These are phyloP conservation scores for Eremothecium cymbalariae DNA, from an alignment of 1,139 yeast genomes.

Conservation along the genomic window DNA sequence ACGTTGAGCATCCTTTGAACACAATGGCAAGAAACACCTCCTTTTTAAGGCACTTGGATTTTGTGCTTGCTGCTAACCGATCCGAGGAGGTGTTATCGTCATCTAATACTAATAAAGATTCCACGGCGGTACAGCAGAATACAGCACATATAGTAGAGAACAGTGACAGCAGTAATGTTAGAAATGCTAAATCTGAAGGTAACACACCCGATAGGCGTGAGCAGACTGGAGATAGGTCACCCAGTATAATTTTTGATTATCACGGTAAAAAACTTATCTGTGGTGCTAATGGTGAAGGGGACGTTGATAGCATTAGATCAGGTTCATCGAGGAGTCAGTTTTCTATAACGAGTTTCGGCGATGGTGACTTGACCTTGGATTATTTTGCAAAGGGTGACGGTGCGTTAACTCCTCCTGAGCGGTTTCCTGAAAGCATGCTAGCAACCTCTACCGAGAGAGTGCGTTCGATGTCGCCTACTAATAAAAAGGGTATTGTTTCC, in stretches of 20 bases:
- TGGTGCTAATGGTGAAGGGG: neutral
- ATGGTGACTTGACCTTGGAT: conserved; percentile 21
- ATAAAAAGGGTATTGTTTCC: too few species aligned
- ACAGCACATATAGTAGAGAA: too few species aligned
- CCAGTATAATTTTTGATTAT: neutral
- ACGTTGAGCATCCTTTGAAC: conserved; percentile 7
- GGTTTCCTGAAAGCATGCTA: neutral
- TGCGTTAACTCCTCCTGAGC: neutral
- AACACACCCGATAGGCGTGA: neutral
- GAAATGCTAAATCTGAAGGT: too few species aligned
- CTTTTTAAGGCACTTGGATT: conserved; percentile 34
- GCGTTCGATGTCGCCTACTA: too few species aligned
- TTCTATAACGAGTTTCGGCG: conserved; percentile 28
- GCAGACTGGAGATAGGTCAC: conserved; percentile 1
- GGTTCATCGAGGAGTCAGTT: too few species aligned
- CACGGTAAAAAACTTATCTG: neutral
- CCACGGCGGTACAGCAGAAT: conserved; percentile 1
- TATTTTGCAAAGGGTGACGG: neutral
- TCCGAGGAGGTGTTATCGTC: conserved; percentile 1
- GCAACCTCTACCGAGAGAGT: neutral
- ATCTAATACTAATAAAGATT: conserved; percentile 3
- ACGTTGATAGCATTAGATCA: neutral
- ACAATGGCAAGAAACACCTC: conserved; percentile 23
- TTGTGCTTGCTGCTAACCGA: conserved; percentile 23
- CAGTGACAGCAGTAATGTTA: too few species aligned